Percentiles rank a stretch among this genome's conserved stretches.
Evolutionary conservation across 306 rosid species (phyloP).

Genomic region (Neltuma alba): DNA sequence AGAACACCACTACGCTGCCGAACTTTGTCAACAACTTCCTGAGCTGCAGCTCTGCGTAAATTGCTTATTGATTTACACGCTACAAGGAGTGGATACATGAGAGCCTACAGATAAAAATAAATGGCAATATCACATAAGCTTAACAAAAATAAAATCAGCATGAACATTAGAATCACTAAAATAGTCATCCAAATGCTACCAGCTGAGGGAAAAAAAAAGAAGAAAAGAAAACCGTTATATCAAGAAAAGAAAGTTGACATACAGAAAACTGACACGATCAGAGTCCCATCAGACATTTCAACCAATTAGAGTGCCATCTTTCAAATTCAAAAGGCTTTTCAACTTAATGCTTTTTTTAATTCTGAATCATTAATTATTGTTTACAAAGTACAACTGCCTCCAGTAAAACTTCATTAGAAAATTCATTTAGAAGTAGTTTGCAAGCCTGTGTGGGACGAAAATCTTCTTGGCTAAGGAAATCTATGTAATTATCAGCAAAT

Average conservation of each 20-base stretch:
- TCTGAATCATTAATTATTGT: conserved; percentile 5
- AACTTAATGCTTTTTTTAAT: neutral
- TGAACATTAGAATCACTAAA: conserved; percentile 15
- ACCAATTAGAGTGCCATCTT: neutral
- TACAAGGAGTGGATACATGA: conserved; percentile 98
- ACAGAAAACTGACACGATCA: conserved; percentile 23
- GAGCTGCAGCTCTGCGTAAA: conserved; percentile 91
- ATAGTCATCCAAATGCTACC: conserved; percentile 7
- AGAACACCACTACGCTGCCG: conserved; percentile 95
- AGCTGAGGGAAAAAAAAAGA: neutral
- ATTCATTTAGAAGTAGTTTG: conserved; percentile 1
- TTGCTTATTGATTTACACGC: conserved; percentile 96
- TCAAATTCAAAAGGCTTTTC: neutral
- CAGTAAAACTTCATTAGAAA: neutral
- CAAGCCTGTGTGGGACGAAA: neutral
- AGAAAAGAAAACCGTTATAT: conserved; percentile 16
- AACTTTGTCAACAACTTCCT: conserved; percentile 98
- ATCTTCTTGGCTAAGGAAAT: neutral
- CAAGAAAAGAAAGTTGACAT: neutral
- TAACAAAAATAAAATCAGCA: conserved; percentile 13
- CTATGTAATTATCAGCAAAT: neutral
- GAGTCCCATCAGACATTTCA: neutral
- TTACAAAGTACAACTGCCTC: neutral
- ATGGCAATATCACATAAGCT: neutral
- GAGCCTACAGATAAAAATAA: conserved; percentile 66